Percentiles rank a stretch among this genome's conserved stretches.
These are phyloP conservation scores for Phytophthora chlamydospora DNA, from an alignment of 352 stramenopile species.

Conservation along the genomic window DNA sequence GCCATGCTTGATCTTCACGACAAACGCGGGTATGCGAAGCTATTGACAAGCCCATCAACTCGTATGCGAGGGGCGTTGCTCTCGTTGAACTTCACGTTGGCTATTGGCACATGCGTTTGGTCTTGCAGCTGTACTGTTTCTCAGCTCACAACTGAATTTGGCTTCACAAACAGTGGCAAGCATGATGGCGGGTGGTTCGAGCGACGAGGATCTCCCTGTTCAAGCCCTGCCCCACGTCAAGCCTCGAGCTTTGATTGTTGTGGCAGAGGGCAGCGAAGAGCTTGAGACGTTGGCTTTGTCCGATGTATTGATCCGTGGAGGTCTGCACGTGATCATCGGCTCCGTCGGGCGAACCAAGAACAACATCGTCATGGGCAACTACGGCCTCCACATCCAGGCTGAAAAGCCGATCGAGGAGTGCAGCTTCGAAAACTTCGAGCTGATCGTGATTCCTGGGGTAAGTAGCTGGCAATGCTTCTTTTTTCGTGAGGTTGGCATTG, in stretches of 20 bases:
- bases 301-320: slow-evolving; percentile 62
- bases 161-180: slow-evolving; percentile 8
- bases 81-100: slow-evolving; percentile 34
- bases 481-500: background rate
- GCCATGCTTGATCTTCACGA: slow-evolving; percentile 40
- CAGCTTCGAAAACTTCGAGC: slow-evolving; percentile 63
- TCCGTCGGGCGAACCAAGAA: slow-evolving; percentile 55
- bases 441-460: slow-evolving; percentile 79
- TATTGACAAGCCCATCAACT: no score
- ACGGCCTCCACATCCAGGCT: slow-evolving; percentile 66
- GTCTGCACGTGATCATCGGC: slow-evolving; percentile 63
- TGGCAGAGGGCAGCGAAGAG: slow-evolving; percentile 72
- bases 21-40: slow-evolving; percentile 4
- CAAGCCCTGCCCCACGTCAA: slow-evolving; percentile 47
- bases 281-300: slow-evolving; percentile 69
- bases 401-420: slow-evolving; percentile 72
- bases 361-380: slow-evolving; percentile 70
- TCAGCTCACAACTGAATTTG: slow-evolving; percentile 23
- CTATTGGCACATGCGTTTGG: slow-evolving; percentile 25
- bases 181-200: slow-evolving; percentile 35
- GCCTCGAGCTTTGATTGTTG: slow-evolving; percentile 63
- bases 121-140: slow-evolving; percentile 27
- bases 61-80: background rate
- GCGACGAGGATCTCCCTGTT: slow-evolving; percentile 32
- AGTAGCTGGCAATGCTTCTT: slow-evolving; percentile 2